These are phyloP conservation scores for Yarrowia deformans DNA, from an alignment of 805 yeast genomes.

Conservation along the genomic window DNA sequence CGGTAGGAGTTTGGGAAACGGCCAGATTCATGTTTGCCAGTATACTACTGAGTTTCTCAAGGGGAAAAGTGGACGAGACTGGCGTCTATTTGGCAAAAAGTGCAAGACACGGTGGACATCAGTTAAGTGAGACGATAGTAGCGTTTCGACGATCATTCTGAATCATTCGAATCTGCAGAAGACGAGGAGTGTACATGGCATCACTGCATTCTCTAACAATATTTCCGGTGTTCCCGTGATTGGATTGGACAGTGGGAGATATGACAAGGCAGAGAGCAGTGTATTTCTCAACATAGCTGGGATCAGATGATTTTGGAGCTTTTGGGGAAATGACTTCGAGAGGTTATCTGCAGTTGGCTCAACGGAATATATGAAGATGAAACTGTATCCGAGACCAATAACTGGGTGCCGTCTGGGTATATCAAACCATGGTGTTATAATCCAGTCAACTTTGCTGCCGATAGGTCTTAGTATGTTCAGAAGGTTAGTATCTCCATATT, in stretches of 20 bases:
- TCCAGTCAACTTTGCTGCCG: not conserved
- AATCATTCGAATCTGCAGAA: too few relatives aligned
- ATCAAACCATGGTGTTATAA: not conserved
- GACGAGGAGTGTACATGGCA: too few relatives aligned
- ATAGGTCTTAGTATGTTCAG: constrained; percentile 8
- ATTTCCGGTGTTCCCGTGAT: constrained; percentile 99
- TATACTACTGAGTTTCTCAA: not conserved
- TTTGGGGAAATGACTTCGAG: not conserved
- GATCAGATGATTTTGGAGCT: not conserved
- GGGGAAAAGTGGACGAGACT: too few relatives aligned
- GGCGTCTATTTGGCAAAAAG: too few relatives aligned
- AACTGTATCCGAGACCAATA: not conserved
- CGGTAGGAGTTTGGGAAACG: not conserved
- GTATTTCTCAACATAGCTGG: too few relatives aligned
- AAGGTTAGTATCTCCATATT: constrained; percentile 31
- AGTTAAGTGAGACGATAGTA: too few relatives aligned
- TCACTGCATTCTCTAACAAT: too few relatives aligned
- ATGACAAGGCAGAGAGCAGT: too few relatives aligned
- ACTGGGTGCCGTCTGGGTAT: not conserved
- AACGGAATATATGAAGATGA: not conserved
- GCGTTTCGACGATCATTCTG: too few relatives aligned
- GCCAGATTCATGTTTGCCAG: constrained; percentile 4
- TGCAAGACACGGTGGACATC: too few relatives aligned
- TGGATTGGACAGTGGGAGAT: constrained; percentile 46
- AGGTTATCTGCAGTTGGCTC: not conserved